A percentile compares a stretch with the other conserved stretches of the same genome.
Conservation (phyloP, 139 green algal species). For the Limnomonas spitsbergensis region DNA sequence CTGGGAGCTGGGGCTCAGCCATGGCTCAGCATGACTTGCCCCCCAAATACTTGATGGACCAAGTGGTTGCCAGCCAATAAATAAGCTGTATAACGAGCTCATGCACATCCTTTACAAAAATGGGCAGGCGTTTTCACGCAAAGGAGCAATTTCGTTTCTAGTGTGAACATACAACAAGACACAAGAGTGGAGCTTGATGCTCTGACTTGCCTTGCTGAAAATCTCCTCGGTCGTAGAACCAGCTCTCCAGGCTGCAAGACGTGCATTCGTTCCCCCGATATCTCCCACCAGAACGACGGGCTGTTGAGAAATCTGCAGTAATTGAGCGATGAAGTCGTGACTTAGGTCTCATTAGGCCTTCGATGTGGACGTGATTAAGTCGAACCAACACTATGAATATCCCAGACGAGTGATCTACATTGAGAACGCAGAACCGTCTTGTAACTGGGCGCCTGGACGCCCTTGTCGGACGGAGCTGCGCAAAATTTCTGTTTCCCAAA, state of each 20-base stretch:
- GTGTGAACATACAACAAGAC: too few species aligned
- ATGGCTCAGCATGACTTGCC: too few species aligned
- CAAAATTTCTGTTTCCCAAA: too few species aligned
- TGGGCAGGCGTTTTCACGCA: too few species aligned
- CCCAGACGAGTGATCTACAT: background rate
- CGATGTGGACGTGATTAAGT: background rate
- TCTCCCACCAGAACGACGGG: slow-evolving; percentile 76
- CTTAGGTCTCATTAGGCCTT: background rate
- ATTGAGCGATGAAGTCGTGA: too few species aligned
- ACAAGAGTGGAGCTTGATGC: too few species aligned
- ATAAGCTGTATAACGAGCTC: too few species aligned
- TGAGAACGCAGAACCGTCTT: background rate
- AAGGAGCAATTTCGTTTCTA: too few species aligned
- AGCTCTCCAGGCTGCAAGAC: slow-evolving; percentile 76
- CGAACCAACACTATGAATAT: background rate
- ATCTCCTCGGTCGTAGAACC: slow-evolving; percentile 18
- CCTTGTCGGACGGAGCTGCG: background rate
- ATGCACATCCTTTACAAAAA: too few species aligned
- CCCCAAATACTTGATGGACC: too few species aligned
- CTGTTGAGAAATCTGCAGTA: background rate
- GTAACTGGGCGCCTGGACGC: background rate
- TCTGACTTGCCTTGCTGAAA: slow-evolving; percentile 25
- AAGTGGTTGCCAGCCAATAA: too few species aligned
- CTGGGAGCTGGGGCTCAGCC: too few species aligned
- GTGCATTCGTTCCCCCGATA: slow-evolving; percentile 91